A percentile compares a stretch with the other conserved stretches of the same genome.
These are phyloP conservation scores for Strigomonas culicis DNA, from an alignment of 208 protist species.

Conservation along the genomic window DNA sequence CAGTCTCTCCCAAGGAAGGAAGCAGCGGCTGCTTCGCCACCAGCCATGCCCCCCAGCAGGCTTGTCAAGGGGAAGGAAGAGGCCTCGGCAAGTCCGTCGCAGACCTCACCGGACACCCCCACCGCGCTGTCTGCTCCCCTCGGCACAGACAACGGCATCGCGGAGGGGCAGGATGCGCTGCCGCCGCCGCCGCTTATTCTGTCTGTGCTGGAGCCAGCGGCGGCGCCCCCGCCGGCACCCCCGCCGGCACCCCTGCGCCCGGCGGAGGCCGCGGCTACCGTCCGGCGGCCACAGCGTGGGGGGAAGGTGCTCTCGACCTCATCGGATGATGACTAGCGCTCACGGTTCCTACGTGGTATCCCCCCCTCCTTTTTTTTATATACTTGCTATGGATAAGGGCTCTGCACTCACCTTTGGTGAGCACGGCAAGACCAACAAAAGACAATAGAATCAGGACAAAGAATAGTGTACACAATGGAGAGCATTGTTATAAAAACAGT, in stretches of 20 bases:
- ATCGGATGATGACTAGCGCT: slow-evolving; percentile 30
- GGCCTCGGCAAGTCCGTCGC: too few relatives aligned
- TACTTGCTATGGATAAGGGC: background rate
- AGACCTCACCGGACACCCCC: background rate
- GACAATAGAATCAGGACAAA: background rate
- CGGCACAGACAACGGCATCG: slow-evolving; percentile 9
- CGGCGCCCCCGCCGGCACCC: background rate
- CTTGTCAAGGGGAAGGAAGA: too few relatives aligned
- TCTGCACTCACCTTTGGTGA: background rate
- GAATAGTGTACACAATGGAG: background rate
- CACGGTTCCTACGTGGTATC: background rate
- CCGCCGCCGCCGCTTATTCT: slow-evolving; percentile 3
- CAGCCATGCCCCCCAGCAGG: too few relatives aligned
- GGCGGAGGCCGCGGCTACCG: background rate
- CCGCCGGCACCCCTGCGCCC: background rate
- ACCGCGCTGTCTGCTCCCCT: background rate
- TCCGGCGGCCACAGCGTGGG: slow-evolving; percentile 19
- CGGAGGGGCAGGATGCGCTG: background rate
- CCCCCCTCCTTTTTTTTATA: background rate
- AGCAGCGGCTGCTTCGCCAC: too few relatives aligned
- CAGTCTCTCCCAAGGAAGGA: too few relatives aligned
- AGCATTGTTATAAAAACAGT: background rate
- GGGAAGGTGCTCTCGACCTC: slow-evolving; percentile 42
- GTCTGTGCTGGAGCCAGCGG: background rate
- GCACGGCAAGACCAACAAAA: background rate